These are phyloP conservation scores for Mycena amicta DNA, from an alignment of 768 basidiomycete species.

Conservation along the genomic window DNA sequence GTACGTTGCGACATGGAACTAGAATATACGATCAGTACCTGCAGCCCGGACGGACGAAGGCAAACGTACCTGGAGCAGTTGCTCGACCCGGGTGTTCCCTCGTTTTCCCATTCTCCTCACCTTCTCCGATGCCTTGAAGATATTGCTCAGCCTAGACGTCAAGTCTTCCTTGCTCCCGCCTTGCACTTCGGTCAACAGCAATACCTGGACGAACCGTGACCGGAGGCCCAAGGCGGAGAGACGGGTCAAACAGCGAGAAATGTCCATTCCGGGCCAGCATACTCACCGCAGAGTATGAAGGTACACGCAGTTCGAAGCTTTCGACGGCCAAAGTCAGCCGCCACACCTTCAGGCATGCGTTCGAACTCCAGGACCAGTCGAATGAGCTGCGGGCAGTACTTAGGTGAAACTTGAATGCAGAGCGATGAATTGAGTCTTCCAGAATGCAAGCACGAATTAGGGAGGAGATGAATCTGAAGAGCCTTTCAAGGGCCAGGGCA, in stretches of 20 bases:
- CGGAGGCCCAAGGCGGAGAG: constrained; percentile 95
- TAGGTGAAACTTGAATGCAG: too few relatives aligned
- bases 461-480: too few relatives aligned
- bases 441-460: too few relatives aligned
- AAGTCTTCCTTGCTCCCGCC: constrained; percentile 98
- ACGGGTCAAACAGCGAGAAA: constrained; percentile 97
- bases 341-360: too few relatives aligned
- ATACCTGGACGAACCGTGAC: constrained; percentile 98
- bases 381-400: too few relatives aligned
- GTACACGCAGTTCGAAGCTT: too few relatives aligned
- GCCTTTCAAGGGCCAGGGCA: too few relatives aligned
- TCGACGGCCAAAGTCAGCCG: too few relatives aligned
- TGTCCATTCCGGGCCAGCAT: constrained; percentile 99
- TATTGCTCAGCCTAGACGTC: constrained; percentile 96
- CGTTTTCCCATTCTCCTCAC: constrained; percentile 92
- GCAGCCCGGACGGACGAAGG: background rate
- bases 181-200: constrained; percentile 93
- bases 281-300: constrained; percentile 93
- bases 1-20: constrained; percentile 99
- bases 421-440: too few relatives aligned
- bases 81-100: constrained; percentile 96
- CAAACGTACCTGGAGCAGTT: constrained; percentile 82
- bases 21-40: too few relatives aligned
- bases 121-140: constrained; percentile 93
- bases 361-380: too few relatives aligned